Base-by-base conservation (phyloP, 2,329 filamentous ascomycete species). In the Teratosphaeria zuluensis region DNA sequence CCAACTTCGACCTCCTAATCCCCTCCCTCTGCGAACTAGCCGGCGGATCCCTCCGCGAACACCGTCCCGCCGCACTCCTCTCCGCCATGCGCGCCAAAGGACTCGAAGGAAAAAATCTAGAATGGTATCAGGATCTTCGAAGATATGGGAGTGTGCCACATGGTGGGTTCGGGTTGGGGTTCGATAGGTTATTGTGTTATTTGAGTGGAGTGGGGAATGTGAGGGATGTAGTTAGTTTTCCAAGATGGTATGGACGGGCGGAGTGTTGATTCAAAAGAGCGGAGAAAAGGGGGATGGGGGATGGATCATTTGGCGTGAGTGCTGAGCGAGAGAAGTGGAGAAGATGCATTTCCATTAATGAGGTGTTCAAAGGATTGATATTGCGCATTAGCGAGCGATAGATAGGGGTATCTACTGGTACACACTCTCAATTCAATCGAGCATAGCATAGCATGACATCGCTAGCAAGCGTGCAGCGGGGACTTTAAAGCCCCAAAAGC, bases 91-190 rank as follows among this genome's bases (percentile, higher is more conserved):
- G 80, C 46, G 75, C 80, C 24, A 84, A 86, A 62, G 86, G 87
- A 1, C 76, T 94, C 38, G 75, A 60, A 14, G 66, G 65, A 11
- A 54, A 55, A 2, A 60, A 63, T 19, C 74, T 96, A 57, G 83
- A 87, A 65, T 96, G 92, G 92, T 96, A 96, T 71, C 78, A 90
- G 28, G 91, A 96, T 72, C 80, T 96, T 61, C 85, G 92, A 61
- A 85, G 87, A 64, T 96, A 90, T 83, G 92, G 92, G n/a, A 92
- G 87, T 65, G 89, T 90, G 58, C 90, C 90, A 38, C 92, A 96
- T 68, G 92, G 92, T 51, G 92, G 92, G 0, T 96, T 95, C 70
- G 92, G 92, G 2, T 73, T 96, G 58, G 92, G 92, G 8, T 95
- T 95, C 70, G 92, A 96, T 77, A 84, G 92, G 58, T 80, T 96